Conservation (phyloP, 108 stramenopile species). For the Aurantiochytrium sp. region DNA sequence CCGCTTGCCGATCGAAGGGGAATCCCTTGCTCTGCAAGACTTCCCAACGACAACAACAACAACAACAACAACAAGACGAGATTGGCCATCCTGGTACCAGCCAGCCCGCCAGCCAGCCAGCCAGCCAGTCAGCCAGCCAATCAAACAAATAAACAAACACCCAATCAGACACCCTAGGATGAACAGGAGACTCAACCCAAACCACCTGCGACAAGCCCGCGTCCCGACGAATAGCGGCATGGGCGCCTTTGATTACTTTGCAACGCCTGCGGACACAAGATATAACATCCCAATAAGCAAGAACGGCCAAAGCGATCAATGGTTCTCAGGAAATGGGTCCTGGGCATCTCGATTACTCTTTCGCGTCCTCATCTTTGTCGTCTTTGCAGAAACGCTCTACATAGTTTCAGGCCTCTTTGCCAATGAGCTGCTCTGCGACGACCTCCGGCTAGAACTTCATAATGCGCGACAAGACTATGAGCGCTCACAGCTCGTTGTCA, state of each 20-base stretch:
- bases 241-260: background rate
- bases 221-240: background rate
- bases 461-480: background rate
- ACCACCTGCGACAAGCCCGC: background rate
- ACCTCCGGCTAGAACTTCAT: background rate
- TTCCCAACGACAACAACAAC: too few relatives aligned
- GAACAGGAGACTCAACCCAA: background rate
- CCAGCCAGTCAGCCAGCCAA: too few relatives aligned
- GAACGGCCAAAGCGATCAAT: background rate
- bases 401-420: background rate
- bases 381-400: slow-evolving; percentile 1
- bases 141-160: background rate
- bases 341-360: background rate
- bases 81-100: too few relatives aligned
- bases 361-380: background rate
- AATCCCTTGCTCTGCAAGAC: too few relatives aligned
- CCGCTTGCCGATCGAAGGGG: too few relatives aligned
- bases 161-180: background rate
- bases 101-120: too few relatives aligned
- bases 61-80: too few relatives aligned
- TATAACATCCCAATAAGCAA: background rate
- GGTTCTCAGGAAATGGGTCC: background rate
- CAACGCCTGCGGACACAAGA: background rate
- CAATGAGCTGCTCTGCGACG: background rate
- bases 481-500: background rate